Conservation (phyloP, 208 protist genomes). For the Balamuthia mandrillaris region DNA sequence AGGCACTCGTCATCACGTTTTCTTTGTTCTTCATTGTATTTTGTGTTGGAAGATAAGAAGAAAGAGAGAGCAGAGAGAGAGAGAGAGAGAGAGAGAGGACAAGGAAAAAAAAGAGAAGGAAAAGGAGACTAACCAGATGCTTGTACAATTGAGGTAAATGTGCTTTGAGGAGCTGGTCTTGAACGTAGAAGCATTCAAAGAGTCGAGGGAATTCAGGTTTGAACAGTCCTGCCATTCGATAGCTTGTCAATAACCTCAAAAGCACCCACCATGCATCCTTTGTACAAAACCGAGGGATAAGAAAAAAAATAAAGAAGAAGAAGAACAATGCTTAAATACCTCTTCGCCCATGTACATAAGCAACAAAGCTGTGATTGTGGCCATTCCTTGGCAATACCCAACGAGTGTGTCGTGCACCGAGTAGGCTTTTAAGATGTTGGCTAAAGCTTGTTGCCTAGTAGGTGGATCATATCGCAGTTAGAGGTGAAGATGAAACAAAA, state of each 20-base stretch:
- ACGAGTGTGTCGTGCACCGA: constrained; percentile 21
- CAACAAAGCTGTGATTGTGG: constrained; percentile 4
- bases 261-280: neutral
- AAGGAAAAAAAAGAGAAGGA: neutral
- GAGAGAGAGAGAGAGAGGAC: neutral
- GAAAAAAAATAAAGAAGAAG: neutral
- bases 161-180: neutral
- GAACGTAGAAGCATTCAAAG: neutral
- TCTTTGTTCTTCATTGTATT: neutral
- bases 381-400: constrained; percentile 51
- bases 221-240: neutral
- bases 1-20: neutral
- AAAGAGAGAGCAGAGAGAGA: no score
- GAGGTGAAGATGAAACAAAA: neutral
- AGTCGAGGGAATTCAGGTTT: neutral
- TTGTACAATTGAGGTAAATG: neutral
- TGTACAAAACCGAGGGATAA: neutral
- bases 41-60: neutral
- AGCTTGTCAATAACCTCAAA: neutral
- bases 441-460: neutral
- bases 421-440: constrained; percentile 35
- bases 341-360: constrained; percentile 38
- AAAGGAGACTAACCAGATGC: neutral
- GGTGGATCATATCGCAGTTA: neutral
- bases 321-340: neutral